Base-by-base conservation (phyloP, 306 rosid genomes). In the Citrullus colocynthis region DNA sequence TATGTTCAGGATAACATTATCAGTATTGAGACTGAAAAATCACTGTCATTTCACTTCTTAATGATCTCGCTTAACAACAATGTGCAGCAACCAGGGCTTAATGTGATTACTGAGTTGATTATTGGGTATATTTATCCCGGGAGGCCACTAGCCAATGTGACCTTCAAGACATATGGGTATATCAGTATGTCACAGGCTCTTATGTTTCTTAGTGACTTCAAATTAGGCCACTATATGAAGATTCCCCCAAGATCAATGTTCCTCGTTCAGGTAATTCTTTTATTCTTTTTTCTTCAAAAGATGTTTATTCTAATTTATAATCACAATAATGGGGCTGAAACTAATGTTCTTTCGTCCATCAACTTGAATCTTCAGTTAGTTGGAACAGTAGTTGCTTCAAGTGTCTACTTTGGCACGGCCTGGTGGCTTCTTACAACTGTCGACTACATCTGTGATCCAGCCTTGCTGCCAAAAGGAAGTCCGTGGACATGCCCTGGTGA, bases 161-260 rank as follows among this genome's bases (percentile, higher is more conserved):
- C 96, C 6, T 92, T 94, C 90, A 94, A 95, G 88, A 95, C 97
- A 60, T 95, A 95, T 14, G 98, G 97, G 1, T 92, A 90, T 81
- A 90, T 92, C 63, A 95, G 97, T 89, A 90, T 92, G 98, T 2
- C 89, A 37, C 97, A 95, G 51, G 97, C 98, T 62, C 92, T 95
- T 4, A 20, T 3, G 30, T 92, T 95, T 66, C 78, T 92, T 10
- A 34, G 65, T 24, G 98, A 92, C 84, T 92, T 95, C 85, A 95
- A 95, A 79, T 78, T 95, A 74, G 97, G 98, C 48, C 97, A 92
- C 76, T 95, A 95, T 49, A 95, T 90, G 98, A 95, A 95, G 84
- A 87, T 92, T 78, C 97, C 98, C 80, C 97, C 97, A 16, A 95
- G 83, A 76, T 85, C 97, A 24, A 95, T 95, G 98, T 95, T 89